Conservation (phyloP, 805 yeast genomes). For the Danielozyma ontarioensis region DNA sequence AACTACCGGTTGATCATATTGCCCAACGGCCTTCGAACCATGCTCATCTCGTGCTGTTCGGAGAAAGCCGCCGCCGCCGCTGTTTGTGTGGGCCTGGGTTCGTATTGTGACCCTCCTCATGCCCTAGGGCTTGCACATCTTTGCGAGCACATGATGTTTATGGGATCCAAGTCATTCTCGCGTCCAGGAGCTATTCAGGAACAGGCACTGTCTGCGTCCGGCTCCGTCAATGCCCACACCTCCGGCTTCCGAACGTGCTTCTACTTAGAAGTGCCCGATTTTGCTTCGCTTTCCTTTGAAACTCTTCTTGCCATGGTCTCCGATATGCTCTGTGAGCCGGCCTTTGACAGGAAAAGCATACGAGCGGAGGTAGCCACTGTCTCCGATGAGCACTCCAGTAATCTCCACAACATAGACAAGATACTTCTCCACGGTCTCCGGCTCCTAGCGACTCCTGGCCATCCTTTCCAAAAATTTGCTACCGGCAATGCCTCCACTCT, state of each 20-base stretch:
- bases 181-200: slow-evolving; percentile 42
- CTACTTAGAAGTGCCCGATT: slow-evolving; percentile 53
- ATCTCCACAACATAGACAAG: slow-evolving; percentile 40
- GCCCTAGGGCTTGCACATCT: slow-evolving; percentile 81
- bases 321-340: slow-evolving; percentile 46
- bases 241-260: slow-evolving; percentile 63
- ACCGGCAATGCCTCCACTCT: slow-evolving; percentile 58
- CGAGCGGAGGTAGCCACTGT: slow-evolving; percentile 55
- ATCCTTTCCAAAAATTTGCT: slow-evolving; percentile 57
- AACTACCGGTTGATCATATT: slow-evolving; percentile 47
- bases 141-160: slow-evolving; percentile 22
- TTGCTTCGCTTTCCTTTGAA: slow-evolving; percentile 37
- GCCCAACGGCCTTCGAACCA: slow-evolving; percentile 62
- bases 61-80: slow-evolving; percentile 39
- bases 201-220: slow-evolving; percentile 44
- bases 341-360: slow-evolving; percentile 38
- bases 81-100: slow-evolving; percentile 73
- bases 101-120: slow-evolving; percentile 68
- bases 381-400: slow-evolving; percentile 63
- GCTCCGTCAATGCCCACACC: slow-evolving; percentile 62
- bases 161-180: slow-evolving; percentile 53
- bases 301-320: slow-evolving; percentile 46
- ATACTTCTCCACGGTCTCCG: slow-evolving; percentile 56
- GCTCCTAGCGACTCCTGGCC: slow-evolving; percentile 39
- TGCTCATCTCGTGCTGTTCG: slow-evolving; percentile 49